phyloP scores from a whole-genome alignment of 2,329 filamentous ascomycete species.

The Clonostachys rosea region DNA sequence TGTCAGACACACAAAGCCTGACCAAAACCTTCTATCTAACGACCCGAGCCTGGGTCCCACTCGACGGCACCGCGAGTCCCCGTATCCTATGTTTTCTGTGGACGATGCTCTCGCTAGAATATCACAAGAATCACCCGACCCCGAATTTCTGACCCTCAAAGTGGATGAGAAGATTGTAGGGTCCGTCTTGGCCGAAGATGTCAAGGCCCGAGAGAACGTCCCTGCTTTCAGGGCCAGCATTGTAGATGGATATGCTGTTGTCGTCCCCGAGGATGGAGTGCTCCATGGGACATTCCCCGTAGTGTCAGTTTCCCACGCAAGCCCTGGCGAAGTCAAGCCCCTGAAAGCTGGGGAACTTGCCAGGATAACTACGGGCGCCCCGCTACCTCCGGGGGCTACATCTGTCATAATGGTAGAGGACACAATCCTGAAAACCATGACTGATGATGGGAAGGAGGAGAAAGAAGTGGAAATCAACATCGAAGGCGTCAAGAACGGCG shows the following conservation, averaged over 20 bases:
- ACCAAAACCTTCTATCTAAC: constrained; percentile 53
- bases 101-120: constrained; percentile 74
- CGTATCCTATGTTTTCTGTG: constrained; percentile 88
- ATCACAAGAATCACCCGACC: constrained; percentile 63
- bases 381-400: constrained; percentile 81
- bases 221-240: constrained; percentile 95
- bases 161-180: constrained; percentile 68
- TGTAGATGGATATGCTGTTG: constrained; percentile 91
- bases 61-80: constrained; percentile 75
- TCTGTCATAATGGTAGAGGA: constrained; percentile 94
- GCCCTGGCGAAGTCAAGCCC: constrained; percentile 60
- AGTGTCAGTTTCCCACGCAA: constrained; percentile 79
- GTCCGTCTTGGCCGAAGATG: constrained; percentile 76
- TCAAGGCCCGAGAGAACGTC: constrained; percentile 75
- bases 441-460: constrained; percentile 79
- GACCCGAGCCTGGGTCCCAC: constrained; percentile 58
- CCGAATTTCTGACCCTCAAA: constrained; percentile 48
- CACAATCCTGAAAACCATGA: constrained; percentile 70
- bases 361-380: constrained; percentile 91
- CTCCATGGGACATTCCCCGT: constrained; percentile 83
- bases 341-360: constrained; percentile 74
- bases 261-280: constrained; percentile 56
- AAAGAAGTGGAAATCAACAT: constrained; percentile 83
- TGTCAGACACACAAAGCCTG: constrained; percentile 67
- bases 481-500: constrained; percentile 66